A percentile compares a stretch with the other conserved stretches of the same genome.
These are phyloP conservation scores for Drosera spatulata DNA, from an alignment of 179 eudicot genomes.

Conservation along the genomic window DNA sequence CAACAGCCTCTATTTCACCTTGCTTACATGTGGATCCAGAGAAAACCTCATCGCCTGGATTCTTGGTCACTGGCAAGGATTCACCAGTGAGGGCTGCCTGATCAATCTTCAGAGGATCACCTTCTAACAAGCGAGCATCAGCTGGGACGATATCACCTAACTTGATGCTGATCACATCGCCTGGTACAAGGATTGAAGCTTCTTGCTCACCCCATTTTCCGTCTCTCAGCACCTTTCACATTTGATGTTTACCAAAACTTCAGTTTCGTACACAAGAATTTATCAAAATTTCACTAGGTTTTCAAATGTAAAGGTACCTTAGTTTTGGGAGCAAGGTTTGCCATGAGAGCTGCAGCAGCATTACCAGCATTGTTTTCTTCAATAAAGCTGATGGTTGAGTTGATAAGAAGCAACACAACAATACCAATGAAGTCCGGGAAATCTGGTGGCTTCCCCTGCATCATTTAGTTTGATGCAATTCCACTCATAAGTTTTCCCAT, in stretches of 20 bases:
- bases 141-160: constrained; percentile 89
- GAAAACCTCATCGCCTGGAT: constrained; percentile 8
- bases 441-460: constrained; percentile 71
- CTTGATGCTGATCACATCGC: constrained; percentile 77
- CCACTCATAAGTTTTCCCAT: background rate
- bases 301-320: constrained; percentile 35
- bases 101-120: constrained; percentile 80
- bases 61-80: constrained; percentile 64
- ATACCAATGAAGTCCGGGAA: constrained; percentile 92
- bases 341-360: constrained; percentile 94
- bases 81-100: constrained; percentile 93
- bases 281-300: background rate
- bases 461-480: constrained; percentile 1
- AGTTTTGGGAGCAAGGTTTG: constrained; percentile 87
- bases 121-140: constrained; percentile 82
- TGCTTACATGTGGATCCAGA: constrained; percentile 89
- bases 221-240: constrained; percentile 58
- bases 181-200: constrained; percentile 76
- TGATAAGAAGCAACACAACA: constrained; percentile 59
- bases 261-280: background rate
- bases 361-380: constrained; percentile 94
- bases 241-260: background rate
- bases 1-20: constrained; percentile 85
- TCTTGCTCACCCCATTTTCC: constrained; percentile 84
- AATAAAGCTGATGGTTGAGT: constrained; percentile 84